phyloP scores from a whole-genome alignment of 2,329 filamentous ascomycete species.

The Teratosphaeriaceae sp. region DNA sequence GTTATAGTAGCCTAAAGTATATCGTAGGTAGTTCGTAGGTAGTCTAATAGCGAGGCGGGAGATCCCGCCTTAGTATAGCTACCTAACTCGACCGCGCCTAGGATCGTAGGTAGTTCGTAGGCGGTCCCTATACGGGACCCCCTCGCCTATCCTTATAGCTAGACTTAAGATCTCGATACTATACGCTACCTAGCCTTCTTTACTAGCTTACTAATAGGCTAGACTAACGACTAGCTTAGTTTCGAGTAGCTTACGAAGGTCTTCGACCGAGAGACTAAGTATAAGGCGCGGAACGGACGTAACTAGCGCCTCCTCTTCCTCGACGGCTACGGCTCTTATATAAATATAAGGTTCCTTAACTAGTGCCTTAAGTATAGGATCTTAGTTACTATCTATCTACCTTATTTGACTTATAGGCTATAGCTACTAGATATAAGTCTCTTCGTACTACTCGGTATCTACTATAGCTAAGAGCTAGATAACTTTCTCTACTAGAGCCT shows the following conservation, averaged over 20 bases:
- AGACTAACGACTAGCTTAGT: constrained; percentile 13
- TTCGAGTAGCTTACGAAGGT: constrained; percentile 9
- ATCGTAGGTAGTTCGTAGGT: too few relatives aligned
- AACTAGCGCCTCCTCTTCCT: constrained; percentile 11
- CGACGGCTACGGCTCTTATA: constrained; percentile 10
- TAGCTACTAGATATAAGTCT: constrained; percentile 17
- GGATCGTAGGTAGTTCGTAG: too few relatives aligned
- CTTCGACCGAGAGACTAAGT: constrained; percentile 7
- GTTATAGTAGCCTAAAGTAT: too few relatives aligned
- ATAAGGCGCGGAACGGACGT: constrained; percentile 7
- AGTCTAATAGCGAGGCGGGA: too few relatives aligned
- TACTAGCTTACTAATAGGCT: constrained; percentile 10
- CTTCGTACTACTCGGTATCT: constrained; percentile 13
- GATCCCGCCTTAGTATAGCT: too few relatives aligned
- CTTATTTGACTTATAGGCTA: constrained; percentile 9
- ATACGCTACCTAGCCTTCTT: constrained; percentile 2
- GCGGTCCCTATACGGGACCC: too few relatives aligned
- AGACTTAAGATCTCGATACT: constrained; percentile 14
- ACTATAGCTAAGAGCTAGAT: constrained; percentile 12
- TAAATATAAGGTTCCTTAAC: constrained; percentile 10
- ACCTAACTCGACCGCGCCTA: too few relatives aligned
- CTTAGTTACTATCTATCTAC: constrained; percentile 7
- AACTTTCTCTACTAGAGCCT: constrained; percentile 3
- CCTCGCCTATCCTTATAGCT: too few relatives aligned
- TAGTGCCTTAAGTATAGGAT: constrained; percentile 7